These are phyloP conservation scores for Hanseniaspora hatyaiensis DNA, from an alignment of 805 yeast genomes.

Conservation along the genomic window DNA sequence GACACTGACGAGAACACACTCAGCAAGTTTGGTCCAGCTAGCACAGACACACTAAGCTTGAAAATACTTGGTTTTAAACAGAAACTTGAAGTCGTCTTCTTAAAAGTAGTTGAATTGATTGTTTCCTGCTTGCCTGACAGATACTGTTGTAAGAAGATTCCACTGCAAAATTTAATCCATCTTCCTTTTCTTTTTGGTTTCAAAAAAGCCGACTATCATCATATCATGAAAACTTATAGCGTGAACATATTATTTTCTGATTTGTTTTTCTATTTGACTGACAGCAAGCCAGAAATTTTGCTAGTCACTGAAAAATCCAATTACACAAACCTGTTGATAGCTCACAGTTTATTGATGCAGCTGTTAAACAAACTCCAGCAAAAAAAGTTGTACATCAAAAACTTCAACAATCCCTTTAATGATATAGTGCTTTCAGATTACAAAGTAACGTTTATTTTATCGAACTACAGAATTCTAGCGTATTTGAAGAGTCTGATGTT, in stretches of 20 bases:
- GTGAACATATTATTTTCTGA: conserved; percentile 22
- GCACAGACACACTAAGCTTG: background rate
- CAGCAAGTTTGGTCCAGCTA: background rate
- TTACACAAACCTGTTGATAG: conserved; percentile 2
- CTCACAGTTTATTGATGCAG: background rate
- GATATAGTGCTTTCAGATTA: background rate
- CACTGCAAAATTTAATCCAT: background rate
- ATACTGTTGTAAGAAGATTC: background rate
- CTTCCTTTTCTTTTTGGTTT: conserved; percentile 23
- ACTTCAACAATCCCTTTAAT: conserved; percentile 17
- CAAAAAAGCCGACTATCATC: conserved; percentile 21
- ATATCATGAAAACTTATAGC: conserved; percentile 19
- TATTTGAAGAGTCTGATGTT: conserved; percentile 22
- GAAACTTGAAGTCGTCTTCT: background rate
- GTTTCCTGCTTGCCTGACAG: background rate
- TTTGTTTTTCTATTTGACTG: conserved; percentile 14
- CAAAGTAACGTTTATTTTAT: background rate
- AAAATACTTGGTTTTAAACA: background rate
- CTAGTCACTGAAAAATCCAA: conserved; percentile 20
- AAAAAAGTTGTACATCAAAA: conserved; percentile 9
- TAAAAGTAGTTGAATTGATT: background rate
- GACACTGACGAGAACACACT: too few relatives aligned
- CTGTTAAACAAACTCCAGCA: background rate
- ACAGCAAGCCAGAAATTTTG: background rate
- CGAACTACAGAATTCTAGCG: background rate